Base-by-base conservation (phyloP, 495 filamentous ascomycete genomes). In the Podospora sp. region DNA sequence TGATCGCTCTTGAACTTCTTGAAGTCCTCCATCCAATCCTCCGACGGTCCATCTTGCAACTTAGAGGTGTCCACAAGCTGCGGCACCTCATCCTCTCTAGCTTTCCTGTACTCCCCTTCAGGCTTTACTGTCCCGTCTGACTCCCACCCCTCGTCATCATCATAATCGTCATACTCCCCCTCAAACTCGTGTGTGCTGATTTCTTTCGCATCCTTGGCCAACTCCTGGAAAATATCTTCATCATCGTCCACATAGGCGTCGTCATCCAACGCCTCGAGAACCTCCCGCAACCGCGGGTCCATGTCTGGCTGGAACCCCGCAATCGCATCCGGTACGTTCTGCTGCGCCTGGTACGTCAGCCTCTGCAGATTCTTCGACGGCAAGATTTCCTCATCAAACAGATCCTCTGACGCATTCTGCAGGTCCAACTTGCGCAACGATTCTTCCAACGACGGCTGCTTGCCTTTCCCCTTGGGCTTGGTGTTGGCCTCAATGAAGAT, bases 241-340 rank as follows among this genome's bases (percentile, higher is more conserved):
- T 91, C 90, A 20, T 95, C 92, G 66, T 98, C 95, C 0, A 99
- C 94, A 77, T 92, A 99, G 7, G 90, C 94, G 40, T 98, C 95
- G 68, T 99, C 96, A 70, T 99, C 95, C 33, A 99, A 81, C 1
- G 96, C 96, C 77, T 97, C 94, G 63, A 99, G 77, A 2, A 92
- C 93, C 78, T 99, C 96, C 22, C 96, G 86, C 68, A 99, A 76
- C 22, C 96, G 84, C 5, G 93, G 94, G 78, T 99, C 96, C 96
- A 99, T 99, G 74, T 98, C 93, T 2, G 96, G 96, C 78, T 97
- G 90, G 75, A 99, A 97, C 0, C 96, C 96, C 1, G 89, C 88
- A 71, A 99, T 88, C 9, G 84, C 89, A 82, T 98, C 96, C 0
- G 94, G 96, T 8, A 97, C 80, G 72, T 97, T 86, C 79, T 97